Evolutionary conservation across 208 protist species (phyloP), one percentile per base, ranked within the genome.

Genomic region (Trichomonas gallinae): DNA sequence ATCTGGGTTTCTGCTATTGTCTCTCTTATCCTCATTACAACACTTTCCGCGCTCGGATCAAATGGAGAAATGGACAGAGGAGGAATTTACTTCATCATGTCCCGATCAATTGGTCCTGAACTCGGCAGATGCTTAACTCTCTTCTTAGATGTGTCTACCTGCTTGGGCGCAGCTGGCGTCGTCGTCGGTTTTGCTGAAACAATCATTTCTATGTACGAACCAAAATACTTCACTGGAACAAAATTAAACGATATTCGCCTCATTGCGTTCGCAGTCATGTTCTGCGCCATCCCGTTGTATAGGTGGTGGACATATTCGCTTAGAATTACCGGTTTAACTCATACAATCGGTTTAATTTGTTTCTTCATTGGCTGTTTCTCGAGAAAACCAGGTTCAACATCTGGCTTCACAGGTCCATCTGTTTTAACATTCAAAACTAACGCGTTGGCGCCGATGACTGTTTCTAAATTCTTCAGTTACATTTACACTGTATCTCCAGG

Each of bases 31-130:
- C 34, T 49, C 0, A 17, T 81, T 8, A 38, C 17, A 31, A 17
- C n/a, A 4, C 42, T 96, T 21, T 63, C 15, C 2, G 93, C 40
- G 0, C 63, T 96, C 45, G 93, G 46, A 23, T 83, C 93, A 9
- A 96, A 83, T 96, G 93, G 93, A n/a, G 93, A 96, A 81, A 63
- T 82, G 93, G 36, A 81, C 21, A 49, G 34, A 38, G 93, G 93
- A 17, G 93, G 93, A 26, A 38, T 34, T 17, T 96, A 96, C 26
- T 96, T 81, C 46, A 34, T 96, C 26, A 46, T 96, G 34, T 82
- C 49, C 6, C 9, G 93, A 31, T 81, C 93, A 46, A 23, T 96
- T 34, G 93, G 93, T 48, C 93, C 93, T n/a, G 46, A 63, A 48
- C 42, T 96, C 0, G 93, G 93, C 0, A 13, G 49, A n/a, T 48